Base-by-base conservation (phyloP, 768 basidiomycete genomes). In the Amanita fuliginea region DNA sequence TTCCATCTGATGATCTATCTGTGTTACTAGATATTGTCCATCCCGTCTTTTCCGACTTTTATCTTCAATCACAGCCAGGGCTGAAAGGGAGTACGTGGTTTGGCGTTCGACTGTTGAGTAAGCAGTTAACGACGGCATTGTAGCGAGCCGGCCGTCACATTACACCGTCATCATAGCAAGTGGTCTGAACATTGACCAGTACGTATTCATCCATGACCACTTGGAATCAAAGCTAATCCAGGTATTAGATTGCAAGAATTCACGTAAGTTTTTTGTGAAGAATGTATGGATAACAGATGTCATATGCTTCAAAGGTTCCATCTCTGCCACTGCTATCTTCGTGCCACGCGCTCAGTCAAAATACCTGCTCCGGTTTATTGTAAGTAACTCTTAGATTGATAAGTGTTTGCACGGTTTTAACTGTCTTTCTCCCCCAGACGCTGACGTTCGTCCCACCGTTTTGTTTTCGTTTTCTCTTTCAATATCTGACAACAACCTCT, bases 351-450 rank as follows among this genome's bases (percentile, higher is more conserved):
- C 3, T 71, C 75, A 0, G 77, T 81, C 0, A 77, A 76, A 0
- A 77, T 80, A 9, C 79, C 78, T 0, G 76, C 79, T 0, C 79
- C 79, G 0, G 77, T 81, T 0, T 81, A 80, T 51, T 81, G 76
- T 79, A 55, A 60, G 76, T 64, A 26, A 34, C 35, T 10, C 4
- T 11, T 16, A 48, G 30, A n/a, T n/a, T n/a, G n/a, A n/a, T 11
- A 32, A 10, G 5, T 30, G 14, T 7, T 51, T 36, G 43, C 52
- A 46, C 19, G 39, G 40, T 8, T 40, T 21, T 46, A n/a, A 48
- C 32, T 4, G 32, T 4, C 30, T 6, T 13, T 11, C 37, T n/a
- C 11, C 35, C 7, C 26, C 14, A 49, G 48, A 50, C 10, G 49
- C 49, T 3, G 49, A 50, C 24, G 49, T 50, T 32, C 32, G 49